phyloP scores from a whole-genome alignment of 179 eudicot genomes.

The Monotropa hypopitys region DNA sequence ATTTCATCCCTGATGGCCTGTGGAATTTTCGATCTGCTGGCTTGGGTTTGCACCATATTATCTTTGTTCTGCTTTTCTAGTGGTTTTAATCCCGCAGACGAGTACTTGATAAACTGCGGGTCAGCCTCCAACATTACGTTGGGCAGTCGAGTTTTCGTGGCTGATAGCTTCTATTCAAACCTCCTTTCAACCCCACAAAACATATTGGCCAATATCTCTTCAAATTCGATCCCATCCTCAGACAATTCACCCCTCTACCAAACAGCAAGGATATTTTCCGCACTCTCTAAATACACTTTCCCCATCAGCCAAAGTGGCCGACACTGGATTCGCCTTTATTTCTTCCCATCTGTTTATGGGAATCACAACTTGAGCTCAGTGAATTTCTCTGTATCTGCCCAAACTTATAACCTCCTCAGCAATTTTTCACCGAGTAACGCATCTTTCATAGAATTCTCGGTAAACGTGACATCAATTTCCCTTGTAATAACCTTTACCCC shows the following conservation, averaged over 20 bases:
- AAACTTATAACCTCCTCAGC: conserved; percentile 48
- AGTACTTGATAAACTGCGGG: conserved; percentile 56
- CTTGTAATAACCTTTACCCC: conserved; percentile 47
- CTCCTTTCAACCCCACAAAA: conserved; percentile 48
- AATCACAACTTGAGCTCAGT: conserved; percentile 38
- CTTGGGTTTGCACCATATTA: conserved; percentile 24
- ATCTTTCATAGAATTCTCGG: conserved; percentile 47
- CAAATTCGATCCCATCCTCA: conserved; percentile 16
- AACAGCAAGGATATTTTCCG: conserved; percentile 39
- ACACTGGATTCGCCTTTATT: conserved; percentile 67
- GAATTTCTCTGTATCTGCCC: conserved; percentile 43
- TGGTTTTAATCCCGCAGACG: conserved; percentile 43
- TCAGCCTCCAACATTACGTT: conserved; percentile 42
- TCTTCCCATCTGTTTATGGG: conserved; percentile 33
- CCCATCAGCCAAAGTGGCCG: conserved; percentile 40
- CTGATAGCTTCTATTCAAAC: conserved; percentile 53
- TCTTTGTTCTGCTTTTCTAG: conserved; percentile 21
- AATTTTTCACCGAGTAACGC: conserved; percentile 41
- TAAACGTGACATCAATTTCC: conserved; percentile 49
- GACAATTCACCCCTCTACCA: conserved; percentile 20
- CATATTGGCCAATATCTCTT: conserved; percentile 34
- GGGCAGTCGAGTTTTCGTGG: conserved; percentile 41
- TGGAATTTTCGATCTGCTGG: conserved; percentile 12
- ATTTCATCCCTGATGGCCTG: conserved; percentile 20
- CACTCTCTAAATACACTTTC: conserved; percentile 27